Percentiles rank a stretch among this genome's conserved stretches.
These are phyloP conservation scores for Lentinula aciculospora DNA, from an alignment of 768 basidiomycete species.

Conservation along the genomic window DNA sequence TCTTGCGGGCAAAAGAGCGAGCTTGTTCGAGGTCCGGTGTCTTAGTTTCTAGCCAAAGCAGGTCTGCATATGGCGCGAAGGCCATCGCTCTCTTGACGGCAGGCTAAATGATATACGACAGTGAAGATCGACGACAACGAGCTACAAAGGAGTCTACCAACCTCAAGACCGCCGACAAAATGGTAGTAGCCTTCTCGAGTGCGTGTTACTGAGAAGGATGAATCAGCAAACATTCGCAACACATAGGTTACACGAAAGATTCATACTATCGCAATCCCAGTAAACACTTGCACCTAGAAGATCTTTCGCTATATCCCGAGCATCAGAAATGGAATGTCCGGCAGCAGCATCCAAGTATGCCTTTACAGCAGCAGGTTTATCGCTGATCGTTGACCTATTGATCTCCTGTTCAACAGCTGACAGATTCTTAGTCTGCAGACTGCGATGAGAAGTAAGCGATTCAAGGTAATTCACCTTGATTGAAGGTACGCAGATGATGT, in stretches of 20 bases:
- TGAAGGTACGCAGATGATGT: constrained; percentile 75
- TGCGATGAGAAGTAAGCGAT: not conserved
- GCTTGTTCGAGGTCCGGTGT: constrained; percentile 81
- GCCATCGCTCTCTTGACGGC: constrained; percentile 77
- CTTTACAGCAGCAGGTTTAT: constrained; percentile 51
- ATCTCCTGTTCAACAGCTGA: constrained; percentile 61
- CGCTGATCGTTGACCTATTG: constrained; percentile 35
- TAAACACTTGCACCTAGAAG: constrained; percentile 65
- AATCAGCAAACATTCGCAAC: not conserved
- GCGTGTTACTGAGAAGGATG: constrained; percentile 53
- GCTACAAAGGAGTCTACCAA: constrained; percentile 14
- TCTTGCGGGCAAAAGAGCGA: constrained; percentile 67
- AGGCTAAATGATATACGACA: constrained; percentile 31
- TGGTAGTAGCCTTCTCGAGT: constrained; percentile 92
- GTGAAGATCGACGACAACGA: not conserved
- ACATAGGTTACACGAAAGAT: not conserved
- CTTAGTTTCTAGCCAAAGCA: constrained; percentile 93
- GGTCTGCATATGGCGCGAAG: constrained; percentile 83
- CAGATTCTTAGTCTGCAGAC: not conserved
- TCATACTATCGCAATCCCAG: constrained; percentile 88
- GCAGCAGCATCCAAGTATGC: constrained; percentile 51
- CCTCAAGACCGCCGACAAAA: constrained; percentile 74
- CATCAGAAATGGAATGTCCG: constrained; percentile 69
- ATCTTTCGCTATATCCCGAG: constrained; percentile 67
- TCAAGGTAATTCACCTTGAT: constrained; percentile 57